These are phyloP conservation scores for Alternaria ethzedia DNA, from an alignment of 2,329 filamentous ascomycete genomes.

Conservation along the genomic window DNA sequence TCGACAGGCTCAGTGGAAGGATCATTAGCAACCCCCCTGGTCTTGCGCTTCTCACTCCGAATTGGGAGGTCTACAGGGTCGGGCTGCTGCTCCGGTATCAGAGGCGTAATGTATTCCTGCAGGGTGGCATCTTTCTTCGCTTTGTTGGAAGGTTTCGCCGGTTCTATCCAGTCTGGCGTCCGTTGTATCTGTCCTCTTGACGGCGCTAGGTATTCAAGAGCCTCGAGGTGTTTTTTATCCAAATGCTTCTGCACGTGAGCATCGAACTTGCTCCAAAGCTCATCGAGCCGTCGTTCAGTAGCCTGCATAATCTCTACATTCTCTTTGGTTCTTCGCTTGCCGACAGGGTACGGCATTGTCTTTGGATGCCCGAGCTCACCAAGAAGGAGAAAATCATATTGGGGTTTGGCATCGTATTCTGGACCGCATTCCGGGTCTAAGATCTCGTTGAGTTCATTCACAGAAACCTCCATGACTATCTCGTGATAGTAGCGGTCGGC, in stretches of 20 bases:
- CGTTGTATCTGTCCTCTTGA: not conserved
- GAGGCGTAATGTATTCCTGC: not conserved
- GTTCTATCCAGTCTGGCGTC: not conserved
- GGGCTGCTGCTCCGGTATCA: not conserved
- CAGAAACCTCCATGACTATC: not conserved
- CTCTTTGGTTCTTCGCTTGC: not conserved
- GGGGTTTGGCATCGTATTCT: not conserved
- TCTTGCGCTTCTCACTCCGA: not conserved
- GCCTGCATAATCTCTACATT: not conserved
- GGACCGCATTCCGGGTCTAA: not conserved
- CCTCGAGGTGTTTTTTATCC: not conserved
- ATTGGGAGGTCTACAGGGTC: not conserved
- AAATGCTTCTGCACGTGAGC: not conserved
- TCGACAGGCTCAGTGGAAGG: not conserved
- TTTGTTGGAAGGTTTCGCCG: not conserved
- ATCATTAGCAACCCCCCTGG: not conserved
- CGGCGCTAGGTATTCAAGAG: not conserved
- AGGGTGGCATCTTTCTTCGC: not conserved
- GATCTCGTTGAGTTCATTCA: not conserved
- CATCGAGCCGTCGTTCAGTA: not conserved
- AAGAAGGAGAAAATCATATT: not conserved
- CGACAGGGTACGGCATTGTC: not conserved
- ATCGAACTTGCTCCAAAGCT: not conserved
- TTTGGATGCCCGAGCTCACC: not conserved
- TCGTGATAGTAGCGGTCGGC: not conserved